These are phyloP conservation scores for Litsea cubeba DNA, from an alignment of 164 flowering plant species.

Conservation along the genomic window DNA sequence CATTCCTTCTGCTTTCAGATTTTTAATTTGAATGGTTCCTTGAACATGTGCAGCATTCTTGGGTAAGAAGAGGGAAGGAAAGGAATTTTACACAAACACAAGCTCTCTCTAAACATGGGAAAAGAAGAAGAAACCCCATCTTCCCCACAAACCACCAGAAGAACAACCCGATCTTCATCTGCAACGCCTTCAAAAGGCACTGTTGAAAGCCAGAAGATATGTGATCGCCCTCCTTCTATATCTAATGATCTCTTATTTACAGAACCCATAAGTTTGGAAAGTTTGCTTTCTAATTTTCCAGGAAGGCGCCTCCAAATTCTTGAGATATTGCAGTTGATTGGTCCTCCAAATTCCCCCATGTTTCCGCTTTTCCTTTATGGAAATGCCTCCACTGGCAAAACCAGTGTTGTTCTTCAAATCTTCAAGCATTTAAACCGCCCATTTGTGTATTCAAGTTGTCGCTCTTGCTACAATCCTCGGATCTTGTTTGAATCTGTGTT, in stretches of 20 bases:
- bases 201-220: slow-evolving; percentile 18
- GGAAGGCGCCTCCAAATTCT: slow-evolving; percentile 58
- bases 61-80: not conserved
- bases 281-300: slow-evolving; percentile 55
- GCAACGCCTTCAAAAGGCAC: slow-evolving; percentile 21
- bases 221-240: slow-evolving; percentile 24
- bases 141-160: slow-evolving; percentile 34
- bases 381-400: slow-evolving; percentile 77
- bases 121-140: slow-evolving; percentile 28
- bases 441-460: slow-evolving; percentile 80
- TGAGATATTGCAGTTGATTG: slow-evolving; percentile 57
- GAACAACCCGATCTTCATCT: slow-evolving; percentile 58
- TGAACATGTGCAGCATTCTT: not conserved
- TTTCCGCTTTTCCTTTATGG: slow-evolving; percentile 78
- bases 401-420: slow-evolving; percentile 55
- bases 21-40: not conserved
- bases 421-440: slow-evolving; percentile 75
- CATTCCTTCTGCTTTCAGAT: not conserved
- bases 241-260: slow-evolving; percentile 39
- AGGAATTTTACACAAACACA: not conserved
- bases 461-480: slow-evolving; percentile 67
- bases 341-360: slow-evolving; percentile 66
- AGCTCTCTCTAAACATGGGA: slow-evolving; percentile 33
- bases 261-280: slow-evolving; percentile 39
- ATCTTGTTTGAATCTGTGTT: slow-evolving; percentile 74